Base-by-base conservation (phyloP, 352 stramenopile species). In the Globisporangium apiculatum region DNA sequence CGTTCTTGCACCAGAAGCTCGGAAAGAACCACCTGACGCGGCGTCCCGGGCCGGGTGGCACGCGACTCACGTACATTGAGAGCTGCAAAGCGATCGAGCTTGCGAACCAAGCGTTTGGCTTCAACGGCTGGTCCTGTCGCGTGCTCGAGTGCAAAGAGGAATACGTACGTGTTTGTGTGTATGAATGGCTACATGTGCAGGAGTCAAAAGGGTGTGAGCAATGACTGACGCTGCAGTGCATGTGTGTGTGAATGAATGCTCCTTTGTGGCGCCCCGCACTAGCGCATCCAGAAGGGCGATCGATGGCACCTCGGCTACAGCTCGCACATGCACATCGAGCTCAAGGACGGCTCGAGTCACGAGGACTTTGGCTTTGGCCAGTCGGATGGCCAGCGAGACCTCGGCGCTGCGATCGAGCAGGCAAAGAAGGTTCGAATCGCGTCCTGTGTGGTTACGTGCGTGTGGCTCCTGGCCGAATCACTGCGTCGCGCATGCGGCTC, bases 1-100 rank as follows among this genome's bases (percentile, higher is more conserved):
- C 68, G 24, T 92, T 91, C 51, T 71, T 95, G 58, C 77, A 82
- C 41, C 85, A 95, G 60, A 95, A 95, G 59, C 75, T 95, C 24
- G 83, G 75, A 51, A 89, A 89, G 41, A 75, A 90, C 42, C 78
- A 84, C 62, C 59, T 95, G 40, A 66, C 81, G 35, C 70, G 82
- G 0, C 68, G 85, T 5, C 78, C 85, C 0, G 85, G 85, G 1
- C 85, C 85, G 7, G 78, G 85, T 6, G 83, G 83, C 45, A 82
- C 71, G 45, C 80, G 85, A 15, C 63, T 95, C 24, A 95, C 81
- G 53, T 95, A 95, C 62, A 90, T 95, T 18, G 85, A 95, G 64
- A 95, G 85, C 62, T 93, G 85, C 62, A 95, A 95, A 62, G 83
- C 83, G 45, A 95, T 95, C 51, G 85, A 95, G 67, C 65, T 95